phyloP scores from a whole-genome alignment of 345 rosid genomes.

The Eucalyptus pumila region DNA sequence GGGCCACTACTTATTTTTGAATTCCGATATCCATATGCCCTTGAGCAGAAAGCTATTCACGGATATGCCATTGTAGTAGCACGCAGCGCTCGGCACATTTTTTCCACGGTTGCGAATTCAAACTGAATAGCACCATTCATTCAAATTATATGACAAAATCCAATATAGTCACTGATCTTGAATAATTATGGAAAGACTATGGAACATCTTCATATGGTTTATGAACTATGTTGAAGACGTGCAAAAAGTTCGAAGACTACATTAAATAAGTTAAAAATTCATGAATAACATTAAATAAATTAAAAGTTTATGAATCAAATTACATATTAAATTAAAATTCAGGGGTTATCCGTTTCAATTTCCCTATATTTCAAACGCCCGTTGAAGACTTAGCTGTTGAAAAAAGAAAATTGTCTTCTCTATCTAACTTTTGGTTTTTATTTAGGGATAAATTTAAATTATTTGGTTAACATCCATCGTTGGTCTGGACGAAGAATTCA shows the following conservation, averaged over 20 bases:
- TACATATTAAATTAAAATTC: too few species aligned
- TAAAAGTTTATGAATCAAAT: accelerated
- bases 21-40: not conserved
- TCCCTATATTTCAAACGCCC: not conserved
- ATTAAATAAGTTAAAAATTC: accelerated
- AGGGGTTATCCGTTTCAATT: accelerated
- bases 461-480: not conserved
- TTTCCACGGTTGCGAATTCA: not conserved
- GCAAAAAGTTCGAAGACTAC: accelerated
- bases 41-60: not conserved
- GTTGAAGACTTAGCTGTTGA: not conserved
- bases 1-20: not conserved
- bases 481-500: not conserved
- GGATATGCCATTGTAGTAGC: not conserved
- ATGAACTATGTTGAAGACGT: accelerated
- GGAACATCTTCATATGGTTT: too few species aligned
- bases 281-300: accelerated
- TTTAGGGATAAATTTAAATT: not conserved
- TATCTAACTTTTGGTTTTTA: not conserved
- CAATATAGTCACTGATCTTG: accelerated
- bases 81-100: not conserved
- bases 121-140: too few species aligned
- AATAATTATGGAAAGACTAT: too few species aligned
- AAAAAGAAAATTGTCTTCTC: not conserved
- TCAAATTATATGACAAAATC: too few species aligned